Percentiles rank a stretch among this genome's conserved stretches.
These are phyloP conservation scores for Suhomyces faveliae DNA, from an alignment of 805 yeast species.

Conservation along the genomic window DNA sequence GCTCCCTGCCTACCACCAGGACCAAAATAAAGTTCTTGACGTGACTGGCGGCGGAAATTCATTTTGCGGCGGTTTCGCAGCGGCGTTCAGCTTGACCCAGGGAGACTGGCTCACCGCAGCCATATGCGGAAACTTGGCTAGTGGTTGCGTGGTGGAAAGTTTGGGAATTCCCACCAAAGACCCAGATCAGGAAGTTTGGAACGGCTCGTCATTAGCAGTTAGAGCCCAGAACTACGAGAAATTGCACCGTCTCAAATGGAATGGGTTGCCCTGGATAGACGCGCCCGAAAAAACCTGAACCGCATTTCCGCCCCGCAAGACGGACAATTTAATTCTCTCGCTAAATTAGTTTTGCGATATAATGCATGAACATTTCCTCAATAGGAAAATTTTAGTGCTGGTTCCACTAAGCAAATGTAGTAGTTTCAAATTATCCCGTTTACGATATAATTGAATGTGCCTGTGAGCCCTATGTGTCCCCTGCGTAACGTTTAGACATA, in stretches of 20 bases:
- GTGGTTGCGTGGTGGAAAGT: constrained; percentile 80
- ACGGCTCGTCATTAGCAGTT: constrained; percentile 47
- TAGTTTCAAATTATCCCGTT: background rate
- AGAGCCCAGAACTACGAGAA: constrained; percentile 23
- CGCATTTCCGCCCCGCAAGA: background rate
- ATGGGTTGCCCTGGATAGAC: background rate
- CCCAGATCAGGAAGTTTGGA: constrained; percentile 48
- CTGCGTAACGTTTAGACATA: too few species aligned
- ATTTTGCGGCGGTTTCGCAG: constrained; percentile 45
- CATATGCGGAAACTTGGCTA: constrained; percentile 70
- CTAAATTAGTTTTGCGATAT: background rate
- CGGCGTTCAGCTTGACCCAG: constrained; percentile 52
- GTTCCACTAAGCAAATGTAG: background rate
- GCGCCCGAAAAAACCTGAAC: background rate
- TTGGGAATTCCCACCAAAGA: constrained; percentile 63
- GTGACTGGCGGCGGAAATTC: constrained; percentile 48
- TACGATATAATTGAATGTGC: background rate
- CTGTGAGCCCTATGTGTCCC: background rate
- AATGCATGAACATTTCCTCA: background rate
- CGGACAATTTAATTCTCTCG: background rate
- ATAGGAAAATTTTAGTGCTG: background rate
- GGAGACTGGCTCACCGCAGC: constrained; percentile 54
- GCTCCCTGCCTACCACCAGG: constrained; percentile 74
- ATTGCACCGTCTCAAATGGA: background rate
- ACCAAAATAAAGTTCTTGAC: constrained; percentile 35